phyloP scores from a whole-genome alignment of 2,329 filamentous ascomycete species.

The Rhytidhysteron rufulum region DNA sequence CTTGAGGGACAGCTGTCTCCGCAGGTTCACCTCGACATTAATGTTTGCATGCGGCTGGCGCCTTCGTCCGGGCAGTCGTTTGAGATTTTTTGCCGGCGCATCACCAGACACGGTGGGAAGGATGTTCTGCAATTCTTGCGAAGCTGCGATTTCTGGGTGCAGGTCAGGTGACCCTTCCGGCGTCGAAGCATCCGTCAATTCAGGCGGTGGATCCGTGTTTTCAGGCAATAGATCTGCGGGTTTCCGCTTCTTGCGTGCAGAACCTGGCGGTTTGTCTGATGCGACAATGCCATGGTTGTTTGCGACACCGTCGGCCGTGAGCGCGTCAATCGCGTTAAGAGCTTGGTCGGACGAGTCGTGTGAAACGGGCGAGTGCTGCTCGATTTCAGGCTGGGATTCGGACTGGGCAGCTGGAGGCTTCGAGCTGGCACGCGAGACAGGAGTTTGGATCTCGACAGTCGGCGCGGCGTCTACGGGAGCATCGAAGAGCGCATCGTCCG shows the following conservation, averaged over 20 bases:
- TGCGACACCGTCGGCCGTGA: constrained; percentile 29
- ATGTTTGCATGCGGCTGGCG: constrained; percentile 45
- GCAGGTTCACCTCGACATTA: constrained; percentile 44
- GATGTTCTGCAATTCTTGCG: constrained; percentile 29
- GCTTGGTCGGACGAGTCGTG: constrained; percentile 19
- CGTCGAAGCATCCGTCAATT: constrained; percentile 34
- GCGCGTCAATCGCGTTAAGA: constrained; percentile 23
- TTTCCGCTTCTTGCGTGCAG: constrained; percentile 31
- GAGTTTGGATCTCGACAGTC: constrained; percentile 19
- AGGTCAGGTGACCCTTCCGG: constrained; percentile 33
- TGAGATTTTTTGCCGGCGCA: constrained; percentile 29
- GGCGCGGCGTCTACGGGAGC: constrained; percentile 24
- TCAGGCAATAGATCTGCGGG: constrained; percentile 24
- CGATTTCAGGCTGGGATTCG: constrained; percentile 21
- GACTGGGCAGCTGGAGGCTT: no score
- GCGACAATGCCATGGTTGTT: constrained; percentile 32
- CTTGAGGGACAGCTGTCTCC: constrained; percentile 63
- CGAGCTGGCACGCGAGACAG: constrained; percentile 15
- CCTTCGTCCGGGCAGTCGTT: constrained; percentile 40
- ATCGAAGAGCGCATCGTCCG: constrained; percentile 24
- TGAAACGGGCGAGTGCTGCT: constrained; percentile 30
- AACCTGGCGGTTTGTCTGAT: constrained; percentile 27
- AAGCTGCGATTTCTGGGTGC: constrained; percentile 28
- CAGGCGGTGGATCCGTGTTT: constrained; percentile 27
- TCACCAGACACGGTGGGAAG: constrained; percentile 31